Percentiles rank a stretch among this genome's conserved stretches.
Evolutionary conservation across 2,329 filamentous ascomycete genomes (phyloP).

Genomic region (Amauroascus niger): DNA sequence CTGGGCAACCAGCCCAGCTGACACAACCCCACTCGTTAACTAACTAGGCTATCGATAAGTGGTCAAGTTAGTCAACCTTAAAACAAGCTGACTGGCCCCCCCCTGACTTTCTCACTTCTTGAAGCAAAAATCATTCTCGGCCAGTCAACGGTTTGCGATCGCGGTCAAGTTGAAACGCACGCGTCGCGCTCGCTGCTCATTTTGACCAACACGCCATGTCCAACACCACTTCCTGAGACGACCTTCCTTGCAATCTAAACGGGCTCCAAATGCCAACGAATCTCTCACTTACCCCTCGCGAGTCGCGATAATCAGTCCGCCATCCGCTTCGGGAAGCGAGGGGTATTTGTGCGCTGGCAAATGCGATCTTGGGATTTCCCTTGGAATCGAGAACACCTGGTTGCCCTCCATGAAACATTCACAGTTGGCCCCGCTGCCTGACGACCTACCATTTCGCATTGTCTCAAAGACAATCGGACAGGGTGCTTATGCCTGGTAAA

Average conservation of each 20-base stretch:
- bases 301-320: not conserved
- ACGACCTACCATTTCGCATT: slow-evolving; percentile 80
- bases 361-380: not conserved
- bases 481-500: slow-evolving; percentile 94
- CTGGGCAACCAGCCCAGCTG: too few species aligned
- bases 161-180: slow-evolving; percentile 5
- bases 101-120: too few species aligned
- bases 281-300: not conserved
- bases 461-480: slow-evolving; percentile 94
- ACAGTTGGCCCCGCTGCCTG: slow-evolving; percentile 76
- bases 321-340: not conserved
- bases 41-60: too few species aligned
- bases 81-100: too few species aligned
- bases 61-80: too few species aligned
- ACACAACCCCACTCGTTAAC: too few species aligned
- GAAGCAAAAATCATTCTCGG: too few species aligned
- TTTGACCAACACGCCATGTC: not conserved
- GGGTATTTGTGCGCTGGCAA: slow-evolving; percentile 2
- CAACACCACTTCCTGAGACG: not conserved
- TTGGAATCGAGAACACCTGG: not conserved
- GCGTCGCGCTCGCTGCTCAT: slow-evolving; percentile 4
- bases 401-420: slow-evolving; percentile 53
- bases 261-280: not conserved
- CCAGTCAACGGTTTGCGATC: not conserved
- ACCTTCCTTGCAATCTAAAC: not conserved